Base-by-base conservation (phyloP, 164 flowering plant species). In the Hamamelis virginiana region DNA sequence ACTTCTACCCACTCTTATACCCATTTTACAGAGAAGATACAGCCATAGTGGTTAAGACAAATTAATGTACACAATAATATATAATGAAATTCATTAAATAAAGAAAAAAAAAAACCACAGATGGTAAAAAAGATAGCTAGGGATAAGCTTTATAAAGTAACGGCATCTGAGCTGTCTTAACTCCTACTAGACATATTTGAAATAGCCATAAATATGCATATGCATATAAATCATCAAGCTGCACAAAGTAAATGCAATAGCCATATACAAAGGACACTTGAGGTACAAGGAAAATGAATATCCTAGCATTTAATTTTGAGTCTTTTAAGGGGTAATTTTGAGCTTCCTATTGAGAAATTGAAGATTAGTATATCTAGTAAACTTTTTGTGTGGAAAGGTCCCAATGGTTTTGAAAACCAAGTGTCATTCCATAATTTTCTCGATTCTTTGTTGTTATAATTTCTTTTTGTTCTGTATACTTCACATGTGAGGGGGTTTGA, bases 291-390 rank as follows among this genome's bases (percentile, higher is more conserved):
- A 28, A 38, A 45, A 25, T 51, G 41, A 63, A 27, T 44, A 53
- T 64, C 25, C 46, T 45, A 69, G 22, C 74, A 57, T 52, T 28
- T 28, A 5, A 13, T 33, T 33, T 65, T 51, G 46, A 33, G 44
- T 64, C 68, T 5, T 57, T 65, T 65, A 48, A 5, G 46, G 74
- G 69, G 59, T 41, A 65, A 21, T 56, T 65, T 46, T n/a, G n/a
- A n/a, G n/a, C n/a, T n/a, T n/a, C n/a, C n/a, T n/a, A n/a, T n/a
- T n/a, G n/a, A n/a, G n/a, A n/a, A n/a, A n/a, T n/a, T n/a, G n/a
- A n/a, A n/a, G n/a, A n/a, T n/a, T n/a, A n/a, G n/a, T n/a, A n/a
- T n/a, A n/a, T n/a, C n/a, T n/a, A n/a, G n/a, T n/a, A n/a, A n/a
- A n/a, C n/a, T n/a, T n/a, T n/a, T n/a, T n/a, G n/a, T n/a, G n/a